Base-by-base conservation (phyloP, 768 basidiomycete species). In the Suillus variegatus region DNA sequence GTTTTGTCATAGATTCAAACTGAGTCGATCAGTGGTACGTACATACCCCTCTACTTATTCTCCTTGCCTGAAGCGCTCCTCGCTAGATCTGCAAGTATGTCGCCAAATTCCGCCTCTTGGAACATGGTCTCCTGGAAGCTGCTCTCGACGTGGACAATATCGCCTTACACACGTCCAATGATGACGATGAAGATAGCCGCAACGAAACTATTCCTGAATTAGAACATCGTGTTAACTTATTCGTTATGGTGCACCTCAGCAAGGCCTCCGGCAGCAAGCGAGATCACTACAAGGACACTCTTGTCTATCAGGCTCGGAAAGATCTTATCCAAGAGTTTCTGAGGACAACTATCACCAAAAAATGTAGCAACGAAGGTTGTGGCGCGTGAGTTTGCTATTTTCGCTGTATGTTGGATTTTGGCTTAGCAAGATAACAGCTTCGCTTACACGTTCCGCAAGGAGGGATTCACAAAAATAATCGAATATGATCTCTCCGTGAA, bases 1-100 rank as follows among this genome's bases (percentile, higher is more conserved):
- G 76, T 99, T 92, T 79, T 99, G 97, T 78, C 97, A 99, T 77
- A 85, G 82, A 68, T 97, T 98, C 79, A 95, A 95, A 79, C 78
- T 90, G 72, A 84, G 84, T 68, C 84, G 89, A 73, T 82, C 87
- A n/a, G 82, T 86, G 79, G 94, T 95, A 74, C 65, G 86, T 69
- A 52, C 14, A 8, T 55, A 40, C 43, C 61, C 56, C 61, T 56
- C 22, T 63, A 76, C 75, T 43, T 52, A 25, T 63, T 32, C 40
- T 35, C 28, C 12, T 64, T 61, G 54, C 35, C 46, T 55, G 61
- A 14, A 35, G 14, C 36, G 62, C 63, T 62, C 60, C 41, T 49
- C 41, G 63, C 6, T 75, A 97, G 94, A 77, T 93, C 47, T 86
- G 86, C 69, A 94, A 91, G 80, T 97, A 92, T 72, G 79, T 88